Percentiles rank a stretch among this genome's conserved stretches.
Evolutionary conservation across 345 rosid species (phyloP).

Genomic region (Excoecaria agallocha): DNA sequence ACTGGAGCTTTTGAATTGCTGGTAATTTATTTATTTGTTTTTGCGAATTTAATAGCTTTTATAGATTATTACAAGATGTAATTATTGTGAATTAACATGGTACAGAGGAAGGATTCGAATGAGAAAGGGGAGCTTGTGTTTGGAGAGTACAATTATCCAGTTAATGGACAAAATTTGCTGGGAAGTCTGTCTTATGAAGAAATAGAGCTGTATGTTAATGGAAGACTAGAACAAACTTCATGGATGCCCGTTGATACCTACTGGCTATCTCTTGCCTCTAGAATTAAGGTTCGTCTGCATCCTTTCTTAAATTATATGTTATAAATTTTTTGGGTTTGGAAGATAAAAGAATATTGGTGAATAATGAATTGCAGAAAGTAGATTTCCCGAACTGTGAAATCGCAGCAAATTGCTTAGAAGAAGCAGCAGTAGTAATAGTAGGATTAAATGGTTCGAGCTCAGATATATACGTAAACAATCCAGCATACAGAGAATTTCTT

Average conservation of each 20-base stretch:
- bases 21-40: neutral
- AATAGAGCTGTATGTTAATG: neutral
- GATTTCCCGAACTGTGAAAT: too few relatives aligned
- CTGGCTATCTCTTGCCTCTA: too few relatives aligned
- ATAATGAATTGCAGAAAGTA: too few relatives aligned
- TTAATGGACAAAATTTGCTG: conserved; percentile 1
- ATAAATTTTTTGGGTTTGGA: too few relatives aligned
- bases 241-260: too few relatives aligned
- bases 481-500: neutral
- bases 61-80: too few relatives aligned
- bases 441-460: neutral
- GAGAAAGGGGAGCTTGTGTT: neutral
- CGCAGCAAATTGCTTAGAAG: too few relatives aligned
- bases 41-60: too few relatives aligned
- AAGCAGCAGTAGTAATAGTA: neutral
- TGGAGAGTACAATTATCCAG: conserved; percentile 8
- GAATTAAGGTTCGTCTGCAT: too few relatives aligned
- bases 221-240: neutral
- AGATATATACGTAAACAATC: neutral
- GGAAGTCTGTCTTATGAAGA: neutral
- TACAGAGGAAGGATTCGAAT: neutral
- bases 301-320: too few relatives aligned
- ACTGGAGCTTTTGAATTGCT: neutral
- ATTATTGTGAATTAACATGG: too few relatives aligned
- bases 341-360: too few relatives aligned